Percentiles rank a stretch among this genome's conserved stretches.
These are phyloP conservation scores for Eremochloa ophiuroides DNA, from an alignment of 176 grass and related monocot genomes.

Conservation along the genomic window DNA sequence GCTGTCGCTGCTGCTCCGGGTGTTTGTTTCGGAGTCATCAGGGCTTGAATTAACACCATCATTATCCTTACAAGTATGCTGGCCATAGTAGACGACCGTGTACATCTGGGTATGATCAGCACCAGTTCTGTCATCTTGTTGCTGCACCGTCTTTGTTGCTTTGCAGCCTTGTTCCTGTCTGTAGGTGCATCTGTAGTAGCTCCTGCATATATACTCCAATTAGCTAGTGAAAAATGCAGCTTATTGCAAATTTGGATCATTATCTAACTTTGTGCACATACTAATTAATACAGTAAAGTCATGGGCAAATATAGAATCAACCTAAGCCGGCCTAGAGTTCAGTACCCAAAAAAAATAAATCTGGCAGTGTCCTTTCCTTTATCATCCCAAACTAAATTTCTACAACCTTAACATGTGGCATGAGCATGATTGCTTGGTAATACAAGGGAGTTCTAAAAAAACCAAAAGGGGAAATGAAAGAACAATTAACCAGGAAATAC, in stretches of 20 bases:
- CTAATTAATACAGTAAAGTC: background rate
- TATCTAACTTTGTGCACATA: background rate
- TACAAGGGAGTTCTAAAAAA: background rate
- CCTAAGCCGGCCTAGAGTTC: background rate
- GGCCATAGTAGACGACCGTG: conserved; percentile 28
- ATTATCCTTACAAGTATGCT: conserved; percentile 36
- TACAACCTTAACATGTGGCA: background rate
- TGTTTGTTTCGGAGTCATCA: background rate
- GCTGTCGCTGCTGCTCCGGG: background rate
- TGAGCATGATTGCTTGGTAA: background rate
- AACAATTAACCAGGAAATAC: background rate
- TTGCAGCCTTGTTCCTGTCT: conserved; percentile 39
- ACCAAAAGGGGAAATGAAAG: background rate
- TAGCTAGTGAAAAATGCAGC: background rate
- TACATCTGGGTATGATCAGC: conserved; percentile 20
- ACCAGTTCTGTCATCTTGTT: background rate
- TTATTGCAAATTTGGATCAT: background rate
- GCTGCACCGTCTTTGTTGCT: conserved; percentile 53
- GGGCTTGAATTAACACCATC: background rate
- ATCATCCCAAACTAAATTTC: background rate
- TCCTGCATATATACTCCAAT: conserved; percentile 12
- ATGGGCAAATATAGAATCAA: background rate
- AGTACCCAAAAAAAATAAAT: background rate
- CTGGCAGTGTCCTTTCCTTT: background rate
- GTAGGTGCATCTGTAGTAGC: conserved; percentile 57